A percentile compares a stretch with the other conserved stretches of the same genome.
These are phyloP conservation scores for Cladophialophora immunda DNA, from an alignment of 2,329 filamentous ascomycete species.

Conservation along the genomic window DNA sequence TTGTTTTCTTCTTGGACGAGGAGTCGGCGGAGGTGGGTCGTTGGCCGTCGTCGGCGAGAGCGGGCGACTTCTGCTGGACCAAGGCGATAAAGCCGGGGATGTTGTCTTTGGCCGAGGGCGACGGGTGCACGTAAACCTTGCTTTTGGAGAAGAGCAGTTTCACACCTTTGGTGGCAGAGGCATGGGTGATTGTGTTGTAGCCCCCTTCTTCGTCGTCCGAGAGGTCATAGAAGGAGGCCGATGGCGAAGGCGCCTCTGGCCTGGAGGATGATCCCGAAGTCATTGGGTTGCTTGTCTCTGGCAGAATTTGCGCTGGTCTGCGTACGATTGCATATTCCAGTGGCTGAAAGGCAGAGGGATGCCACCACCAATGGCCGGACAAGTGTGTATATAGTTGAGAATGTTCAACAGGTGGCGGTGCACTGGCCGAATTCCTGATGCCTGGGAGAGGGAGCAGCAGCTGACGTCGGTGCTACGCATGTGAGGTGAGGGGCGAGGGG, in stretches of 20 bases:
- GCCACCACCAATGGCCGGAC: not conserved
- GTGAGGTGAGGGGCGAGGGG: not conserved
- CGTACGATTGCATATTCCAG: not conserved
- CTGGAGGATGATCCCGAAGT: constrained; percentile 26
- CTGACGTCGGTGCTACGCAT: constrained; percentile 21
- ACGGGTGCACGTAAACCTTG: constrained; percentile 98
- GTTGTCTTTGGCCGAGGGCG: constrained; percentile 92
- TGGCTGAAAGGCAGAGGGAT: not conserved
- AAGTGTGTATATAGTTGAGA: constrained; percentile 1
- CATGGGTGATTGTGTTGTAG: constrained; percentile 91
- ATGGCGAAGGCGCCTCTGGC: constrained; percentile 69
- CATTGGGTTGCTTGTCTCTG: constrained; percentile 25
- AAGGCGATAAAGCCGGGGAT: constrained; percentile 93
- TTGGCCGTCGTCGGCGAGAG: constrained; percentile 41
- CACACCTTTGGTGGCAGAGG: constrained; percentile 79
- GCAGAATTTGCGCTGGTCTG: not conserved
- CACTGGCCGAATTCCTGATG: constrained; percentile 35
- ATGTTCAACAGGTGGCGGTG: constrained; percentile 16
- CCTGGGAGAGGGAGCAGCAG: constrained; percentile 15
- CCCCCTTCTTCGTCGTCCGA: constrained; percentile 96
- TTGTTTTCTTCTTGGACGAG: constrained; percentile 48
- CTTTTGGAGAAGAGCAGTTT: constrained; percentile 96
- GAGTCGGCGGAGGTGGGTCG: constrained; percentile 55
- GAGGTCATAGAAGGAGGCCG: constrained; percentile 91
- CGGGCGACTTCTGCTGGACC: constrained; percentile 77